Conservation (phyloP, 306 rosid species). For the Acacia melanoxylon region DNA sequence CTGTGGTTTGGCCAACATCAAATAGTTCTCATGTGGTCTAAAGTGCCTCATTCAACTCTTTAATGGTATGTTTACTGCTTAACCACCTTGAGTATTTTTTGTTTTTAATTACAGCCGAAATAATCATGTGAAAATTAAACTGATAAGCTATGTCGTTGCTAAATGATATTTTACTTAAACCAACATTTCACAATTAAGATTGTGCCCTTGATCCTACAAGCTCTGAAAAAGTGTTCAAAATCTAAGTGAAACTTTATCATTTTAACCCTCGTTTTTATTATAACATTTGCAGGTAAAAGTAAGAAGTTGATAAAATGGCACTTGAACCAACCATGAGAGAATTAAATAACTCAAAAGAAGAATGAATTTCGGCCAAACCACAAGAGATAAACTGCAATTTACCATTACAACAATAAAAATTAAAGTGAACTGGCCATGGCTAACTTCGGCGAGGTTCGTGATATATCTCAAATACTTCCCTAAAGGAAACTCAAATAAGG, state of each 20-base stretch:
- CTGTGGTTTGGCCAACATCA: not conserved
- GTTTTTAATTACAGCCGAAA: not conserved
- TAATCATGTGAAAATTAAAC: not conserved
- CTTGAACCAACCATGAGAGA: not conserved
- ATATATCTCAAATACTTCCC: not conserved
- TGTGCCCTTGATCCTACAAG: not conserved
- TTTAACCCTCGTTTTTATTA: not conserved
- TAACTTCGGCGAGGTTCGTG: not conserved
- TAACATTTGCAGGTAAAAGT: not conserved
- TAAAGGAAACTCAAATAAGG: not conserved
- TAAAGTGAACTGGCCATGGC: slow-evolving; percentile 4
- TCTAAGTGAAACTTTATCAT: not conserved
- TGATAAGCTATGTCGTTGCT: not conserved
- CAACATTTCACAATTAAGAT: not conserved
- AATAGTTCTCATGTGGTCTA: not conserved
- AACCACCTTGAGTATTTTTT: not conserved
- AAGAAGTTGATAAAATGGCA: not conserved
- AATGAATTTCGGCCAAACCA: not conserved
- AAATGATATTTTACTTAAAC: not conserved
- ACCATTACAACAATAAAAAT: not conserved
- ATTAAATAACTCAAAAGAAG: not conserved
- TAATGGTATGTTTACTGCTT: not conserved
- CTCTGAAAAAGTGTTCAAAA: not conserved
- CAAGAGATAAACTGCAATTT: not conserved
- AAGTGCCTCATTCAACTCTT: not conserved